Conservation (phyloP, 352 stramenopile genomes). For the Globisporangium uncinulatum region DNA sequence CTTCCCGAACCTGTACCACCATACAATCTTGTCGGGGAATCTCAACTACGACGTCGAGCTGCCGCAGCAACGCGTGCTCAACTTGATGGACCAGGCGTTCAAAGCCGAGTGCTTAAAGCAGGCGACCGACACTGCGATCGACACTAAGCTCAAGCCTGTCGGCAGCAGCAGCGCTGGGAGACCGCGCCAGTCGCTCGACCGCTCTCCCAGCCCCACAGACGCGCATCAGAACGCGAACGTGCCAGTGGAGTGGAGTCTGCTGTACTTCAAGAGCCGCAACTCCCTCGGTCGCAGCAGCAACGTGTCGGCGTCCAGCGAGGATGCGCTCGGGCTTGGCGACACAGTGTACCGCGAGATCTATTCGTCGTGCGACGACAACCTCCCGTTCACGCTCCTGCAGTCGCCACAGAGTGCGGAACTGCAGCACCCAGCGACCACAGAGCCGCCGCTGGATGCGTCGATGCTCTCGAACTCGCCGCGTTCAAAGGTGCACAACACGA, state of each 20-base stretch:
- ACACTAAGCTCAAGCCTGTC: constrained; percentile 40
- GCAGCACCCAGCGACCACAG: not conserved
- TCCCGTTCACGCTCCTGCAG: constrained; percentile 61
- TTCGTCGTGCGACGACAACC: constrained; percentile 35
- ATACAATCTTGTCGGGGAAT: constrained; percentile 79
- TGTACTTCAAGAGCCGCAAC: constrained; percentile 38
- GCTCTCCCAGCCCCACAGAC: constrained; percentile 5
- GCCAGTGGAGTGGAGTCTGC: constrained; percentile 37
- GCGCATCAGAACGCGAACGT: constrained; percentile 26
- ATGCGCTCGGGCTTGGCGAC: constrained; percentile 16
- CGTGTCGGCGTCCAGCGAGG: constrained; percentile 19
- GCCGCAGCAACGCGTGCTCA: constrained; percentile 22
- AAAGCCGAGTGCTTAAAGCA: constrained; percentile 61
- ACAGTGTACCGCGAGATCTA: constrained; percentile 50
- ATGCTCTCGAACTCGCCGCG: constrained; percentile 6
- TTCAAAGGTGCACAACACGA: constrained; percentile 3
- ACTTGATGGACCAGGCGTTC: constrained; percentile 64
- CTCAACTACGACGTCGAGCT: constrained; percentile 76
- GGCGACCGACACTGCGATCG: constrained; percentile 52
- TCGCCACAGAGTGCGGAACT: constrained; percentile 21
- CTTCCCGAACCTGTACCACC: constrained; percentile 81
- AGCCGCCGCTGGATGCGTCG: constrained; percentile 5
- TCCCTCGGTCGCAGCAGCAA: constrained; percentile 33
- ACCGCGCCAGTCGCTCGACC: constrained; percentile 11
- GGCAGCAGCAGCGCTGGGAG: not conserved